phyloP scores from a whole-genome alignment of 2,329 filamentous ascomycete genomes.

The Stemphylium vesicarium region DNA sequence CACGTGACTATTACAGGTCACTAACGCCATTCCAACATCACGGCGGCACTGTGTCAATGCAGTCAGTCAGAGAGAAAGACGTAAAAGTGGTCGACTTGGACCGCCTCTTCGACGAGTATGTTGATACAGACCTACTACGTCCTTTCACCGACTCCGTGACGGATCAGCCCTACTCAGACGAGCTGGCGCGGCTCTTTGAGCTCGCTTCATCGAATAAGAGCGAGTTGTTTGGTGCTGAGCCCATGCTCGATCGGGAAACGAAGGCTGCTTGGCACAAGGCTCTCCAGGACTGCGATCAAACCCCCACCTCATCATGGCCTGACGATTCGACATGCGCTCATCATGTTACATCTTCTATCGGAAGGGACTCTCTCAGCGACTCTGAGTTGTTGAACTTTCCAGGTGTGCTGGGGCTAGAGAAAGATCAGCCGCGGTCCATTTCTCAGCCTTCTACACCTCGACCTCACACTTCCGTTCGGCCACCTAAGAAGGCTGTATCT shows the following conservation, averaged over 20 bases:
- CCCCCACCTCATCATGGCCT: constrained; percentile 50
- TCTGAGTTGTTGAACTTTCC: constrained; percentile 43
- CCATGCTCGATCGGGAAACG: constrained; percentile 57
- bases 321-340: constrained; percentile 36
- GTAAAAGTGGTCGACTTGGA: constrained; percentile 63
- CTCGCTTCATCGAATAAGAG: constrained; percentile 60
- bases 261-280: constrained; percentile 62
- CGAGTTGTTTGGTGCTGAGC: constrained; percentile 54
- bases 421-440: constrained; percentile 31
- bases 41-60: constrained; percentile 47
- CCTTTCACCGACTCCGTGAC: constrained; percentile 55
- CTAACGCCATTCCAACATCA: constrained; percentile 27
- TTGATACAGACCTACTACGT: constrained; percentile 62
- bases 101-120: constrained; percentile 69
- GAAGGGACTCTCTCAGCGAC: constrained; percentile 40
- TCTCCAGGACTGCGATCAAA: constrained; percentile 59
- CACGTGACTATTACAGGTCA: constrained; percentile 38
- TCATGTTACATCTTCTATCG: constrained; percentile 35
- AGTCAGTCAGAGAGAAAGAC: constrained; percentile 59
- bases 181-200: constrained; percentile 60
- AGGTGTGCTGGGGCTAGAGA: constrained; percentile 36
- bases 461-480: constrained; percentile 22
- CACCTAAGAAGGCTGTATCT: constrained; percentile 35
- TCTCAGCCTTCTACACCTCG: constrained; percentile 46
- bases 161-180: constrained; percentile 57